Base-by-base conservation (phyloP, 2,329 filamentous ascomycete genomes). In the Pseudogymnoascus sp. region DNA sequence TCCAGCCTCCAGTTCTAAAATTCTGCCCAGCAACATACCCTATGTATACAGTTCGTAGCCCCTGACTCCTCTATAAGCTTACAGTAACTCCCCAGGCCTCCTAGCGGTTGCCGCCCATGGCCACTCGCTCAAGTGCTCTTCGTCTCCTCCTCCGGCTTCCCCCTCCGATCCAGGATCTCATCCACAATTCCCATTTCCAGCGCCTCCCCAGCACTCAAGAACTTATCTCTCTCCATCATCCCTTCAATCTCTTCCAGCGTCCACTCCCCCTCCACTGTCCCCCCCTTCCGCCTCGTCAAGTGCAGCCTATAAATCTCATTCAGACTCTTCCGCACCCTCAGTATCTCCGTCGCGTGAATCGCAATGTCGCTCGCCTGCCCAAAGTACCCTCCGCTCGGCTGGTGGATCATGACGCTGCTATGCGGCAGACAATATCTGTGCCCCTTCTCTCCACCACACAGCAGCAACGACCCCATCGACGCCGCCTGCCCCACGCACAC, bases 181-280 rank as follows among this genome's bases (percentile, higher is more conserved):
- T 99, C 94, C 65, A 99, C 86, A 69, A 99, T 90, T 0, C 94
- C 94, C 75, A 95, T 83, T 60, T 95, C 91, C 70, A 91, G 79
- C 7, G 94, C 94, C 78, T 99, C 92, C 52, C 91, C 79, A 0
- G 92, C 92, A 62, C 88, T 89, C 82, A 99, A 83, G 70, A 97
- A 97, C 72, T 94, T 94, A 75, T 99, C 94, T 63, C 94, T 81
- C 79, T 99, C 94, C 93, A 99, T 97, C 74, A 97, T 83, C 73
- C 88, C 91, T 75, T 94, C 93, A 71, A 99, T 89, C 71, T 95
- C 89, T 58, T 92, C 87, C 36, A 96, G 71, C 35, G 81, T 86
- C 73, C 91, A 87, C 75, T 91, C 90, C 1, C 55, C 55, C 16
- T 22, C 8, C 22, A 95, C 90, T 64, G 89, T 73, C 1, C 84